Conservation (phyloP, 768 basidiomycete genomes). For the Amanita rimosa region DNA sequence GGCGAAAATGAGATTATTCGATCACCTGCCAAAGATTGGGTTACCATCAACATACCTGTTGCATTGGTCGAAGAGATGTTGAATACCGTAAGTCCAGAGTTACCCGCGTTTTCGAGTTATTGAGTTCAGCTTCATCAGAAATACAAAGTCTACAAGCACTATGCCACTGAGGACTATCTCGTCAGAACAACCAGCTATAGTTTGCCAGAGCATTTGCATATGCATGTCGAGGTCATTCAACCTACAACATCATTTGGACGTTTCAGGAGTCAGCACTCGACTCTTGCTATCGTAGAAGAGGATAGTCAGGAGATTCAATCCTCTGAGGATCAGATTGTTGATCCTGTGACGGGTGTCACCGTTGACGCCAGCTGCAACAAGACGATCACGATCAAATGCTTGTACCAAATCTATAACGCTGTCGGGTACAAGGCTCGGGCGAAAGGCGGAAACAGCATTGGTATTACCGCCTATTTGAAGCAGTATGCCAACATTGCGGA, state of each 20-base stretch:
- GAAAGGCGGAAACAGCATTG: constrained; percentile 34
- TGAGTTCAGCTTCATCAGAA: constrained; percentile 12
- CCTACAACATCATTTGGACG: constrained; percentile 61
- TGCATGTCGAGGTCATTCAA: constrained; percentile 54
- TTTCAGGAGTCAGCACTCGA: constrained; percentile 32
- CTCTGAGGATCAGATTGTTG: constrained; percentile 13
- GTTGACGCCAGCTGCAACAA: constrained; percentile 38
- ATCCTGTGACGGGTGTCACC: constrained; percentile 19
- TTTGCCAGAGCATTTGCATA: constrained; percentile 43
- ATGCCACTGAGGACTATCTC: constrained; percentile 32
- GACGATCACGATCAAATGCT: constrained; percentile 39
- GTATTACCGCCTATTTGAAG: constrained; percentile 40
- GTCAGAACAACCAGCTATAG: constrained; percentile 58
- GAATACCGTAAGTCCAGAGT: constrained; percentile 26
- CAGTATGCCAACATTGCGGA: constrained; percentile 41
- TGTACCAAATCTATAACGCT: constrained; percentile 43
- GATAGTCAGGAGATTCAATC: constrained; percentile 8
- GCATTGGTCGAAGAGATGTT: constrained; percentile 55
- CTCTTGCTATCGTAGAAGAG: constrained; percentile 19
- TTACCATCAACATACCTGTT: constrained; percentile 47
- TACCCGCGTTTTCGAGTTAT: background rate
- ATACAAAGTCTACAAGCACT: constrained; percentile 44
- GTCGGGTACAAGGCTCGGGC: constrained; percentile 32
- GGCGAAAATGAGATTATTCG: constrained; percentile 31
- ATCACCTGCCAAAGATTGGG: constrained; percentile 59